Conservation (phyloP, 257 asterid genomes). For the Solanum sparsipilum region DNA sequence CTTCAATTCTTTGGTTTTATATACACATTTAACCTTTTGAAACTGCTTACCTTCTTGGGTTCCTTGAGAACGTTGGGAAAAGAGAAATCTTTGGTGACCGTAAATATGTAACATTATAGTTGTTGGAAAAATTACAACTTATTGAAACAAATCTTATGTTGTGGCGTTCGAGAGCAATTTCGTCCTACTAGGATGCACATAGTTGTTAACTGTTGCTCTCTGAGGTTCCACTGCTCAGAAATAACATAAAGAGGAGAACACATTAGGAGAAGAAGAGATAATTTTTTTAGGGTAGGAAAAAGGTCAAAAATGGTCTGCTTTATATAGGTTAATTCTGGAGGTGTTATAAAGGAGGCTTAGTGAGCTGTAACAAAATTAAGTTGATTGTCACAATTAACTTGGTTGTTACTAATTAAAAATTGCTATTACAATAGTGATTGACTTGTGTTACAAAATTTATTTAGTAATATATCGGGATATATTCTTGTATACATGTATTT, state of each 20-base stretch:
- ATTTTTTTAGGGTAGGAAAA: background rate
- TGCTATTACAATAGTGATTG: background rate
- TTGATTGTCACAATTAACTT: background rate
- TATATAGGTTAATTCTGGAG: background rate
- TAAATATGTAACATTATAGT: background rate
- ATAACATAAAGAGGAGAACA: background rate
- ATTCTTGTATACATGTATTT: background rate
- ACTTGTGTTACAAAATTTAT: background rate
- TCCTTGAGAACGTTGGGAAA: background rate
- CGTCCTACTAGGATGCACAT: background rate
- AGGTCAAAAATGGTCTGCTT: background rate
- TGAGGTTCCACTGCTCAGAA: background rate
- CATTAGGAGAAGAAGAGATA: background rate
- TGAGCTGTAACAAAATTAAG: background rate
- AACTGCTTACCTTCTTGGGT: background rate
- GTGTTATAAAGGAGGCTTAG: background rate
- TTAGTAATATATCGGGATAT: background rate
- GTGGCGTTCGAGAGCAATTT: background rate
- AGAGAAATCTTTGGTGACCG: background rate
- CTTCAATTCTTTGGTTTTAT: background rate
- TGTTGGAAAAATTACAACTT: background rate
- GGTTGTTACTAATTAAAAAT: background rate
- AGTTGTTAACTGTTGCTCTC: background rate
- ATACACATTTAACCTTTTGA: background rate
- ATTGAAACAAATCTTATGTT: background rate